Base-by-base conservation (phyloP, 2,329 filamentous ascomycete genomes). In the Orbilia oligospora region DNA sequence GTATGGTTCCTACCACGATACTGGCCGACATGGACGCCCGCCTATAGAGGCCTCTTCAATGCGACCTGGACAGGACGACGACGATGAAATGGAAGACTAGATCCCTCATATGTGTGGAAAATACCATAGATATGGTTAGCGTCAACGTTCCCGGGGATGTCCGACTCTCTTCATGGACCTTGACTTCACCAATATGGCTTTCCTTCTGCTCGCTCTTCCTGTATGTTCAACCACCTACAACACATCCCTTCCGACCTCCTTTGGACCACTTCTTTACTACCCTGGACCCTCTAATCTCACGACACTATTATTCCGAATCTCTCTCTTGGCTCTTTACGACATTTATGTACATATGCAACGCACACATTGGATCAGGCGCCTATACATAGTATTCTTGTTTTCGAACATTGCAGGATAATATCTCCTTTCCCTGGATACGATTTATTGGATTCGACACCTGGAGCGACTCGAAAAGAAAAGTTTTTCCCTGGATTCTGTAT, bases 1-100 rank as follows among this genome's bases (percentile, higher is more conserved):
- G 24, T 77, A 71, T n/a, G 33, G 56, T 41, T 61, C 67, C 14
- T 77, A 77, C 55, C 67, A 71, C 44, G 73, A 77, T 10, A 41
- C 61, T 16, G 10, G 20, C 22, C 67, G 67, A 24, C 73, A 77
- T 33, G 51, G 58, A 56, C 73, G 68, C 10, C 22, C 55, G 24
- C 67, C 61, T 30, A 76, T 76, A 66, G 72, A 76, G 30, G 72
- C 65, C n/a, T 66, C 72, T 12, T 38, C 58, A 27, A 67, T 72
- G 61, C 69, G 56, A n/a, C 67, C 66, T 20, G 48, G 58, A 48
- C 61, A 77, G 18, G 68, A 71, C 18, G 73, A 77, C 55, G 53
- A 58, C 8, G 73, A 77, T 20, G 73, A 77, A 66, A 77, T 77
- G 73, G 46, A 77, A 53, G 68, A 68, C 44, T 77, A 77, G 73